A percentile compares a stretch with the other conserved stretches of the same genome.
Evolutionary conservation across 2,329 filamentous ascomycete genomes (phyloP).

Genomic region (Colletotrichum tamarilloi): DNA sequence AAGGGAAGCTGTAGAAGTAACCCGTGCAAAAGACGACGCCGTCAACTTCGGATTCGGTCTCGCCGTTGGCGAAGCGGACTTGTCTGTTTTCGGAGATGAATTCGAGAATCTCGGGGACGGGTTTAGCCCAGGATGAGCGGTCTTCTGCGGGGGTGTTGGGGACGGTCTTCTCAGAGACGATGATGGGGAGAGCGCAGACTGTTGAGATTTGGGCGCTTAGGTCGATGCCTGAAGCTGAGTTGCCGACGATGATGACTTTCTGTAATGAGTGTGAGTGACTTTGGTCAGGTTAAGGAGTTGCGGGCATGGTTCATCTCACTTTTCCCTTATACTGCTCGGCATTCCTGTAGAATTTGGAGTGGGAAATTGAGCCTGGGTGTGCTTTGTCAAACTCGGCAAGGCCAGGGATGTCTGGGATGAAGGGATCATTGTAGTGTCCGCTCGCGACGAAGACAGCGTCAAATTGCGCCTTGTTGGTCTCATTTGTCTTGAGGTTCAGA

Average conservation of each 20-base stretch:
- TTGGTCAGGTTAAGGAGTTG: accelerated
- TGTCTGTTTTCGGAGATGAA: slow-evolving; percentile 54
- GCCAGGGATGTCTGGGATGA: slow-evolving; percentile 67
- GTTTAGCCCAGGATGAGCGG: slow-evolving; percentile 43
- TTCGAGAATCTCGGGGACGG: slow-evolving; percentile 58
- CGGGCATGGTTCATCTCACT: slow-evolving; percentile 32
- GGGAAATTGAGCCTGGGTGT: slow-evolving; percentile 63
- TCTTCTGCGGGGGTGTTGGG: slow-evolving; percentile 40
- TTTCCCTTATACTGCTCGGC: slow-evolving; percentile 46
- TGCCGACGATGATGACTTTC: slow-evolving; percentile 75
- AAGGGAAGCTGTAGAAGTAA: slow-evolving; percentile 87
- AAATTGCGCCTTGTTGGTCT: slow-evolving; percentile 51
- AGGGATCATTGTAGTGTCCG: slow-evolving; percentile 72
- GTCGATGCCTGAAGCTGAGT: slow-evolving; percentile 76
- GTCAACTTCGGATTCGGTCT: slow-evolving; percentile 75
- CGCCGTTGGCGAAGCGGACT: slow-evolving; percentile 73
- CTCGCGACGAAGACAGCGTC: slow-evolving; percentile 73
- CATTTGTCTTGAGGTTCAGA: slow-evolving; percentile 43
- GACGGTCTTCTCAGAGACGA: slow-evolving; percentile 63
- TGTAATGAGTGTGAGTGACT: slow-evolving; percentile 53
- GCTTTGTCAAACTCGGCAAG: slow-evolving; percentile 62
- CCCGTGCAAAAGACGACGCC: slow-evolving; percentile 88
- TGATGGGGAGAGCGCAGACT: slow-evolving; percentile 63
- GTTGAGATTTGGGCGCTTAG: slow-evolving; percentile 72
- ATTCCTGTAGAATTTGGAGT: slow-evolving; percentile 76